Conservation (phyloP, 2,329 filamentous ascomycete genomes). For the Mycosphaerella arachidis region DNA sequence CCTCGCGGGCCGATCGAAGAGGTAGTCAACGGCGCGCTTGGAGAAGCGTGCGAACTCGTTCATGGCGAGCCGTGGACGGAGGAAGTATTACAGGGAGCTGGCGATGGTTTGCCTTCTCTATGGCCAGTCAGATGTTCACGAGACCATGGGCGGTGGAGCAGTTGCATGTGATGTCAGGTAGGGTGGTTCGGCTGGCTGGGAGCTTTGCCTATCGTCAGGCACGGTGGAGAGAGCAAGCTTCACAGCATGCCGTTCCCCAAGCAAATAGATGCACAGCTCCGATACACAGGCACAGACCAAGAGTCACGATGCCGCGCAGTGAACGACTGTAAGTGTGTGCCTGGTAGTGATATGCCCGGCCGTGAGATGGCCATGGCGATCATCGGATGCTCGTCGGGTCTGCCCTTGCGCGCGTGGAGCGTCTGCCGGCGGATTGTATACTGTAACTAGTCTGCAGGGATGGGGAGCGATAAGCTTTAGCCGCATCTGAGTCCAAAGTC, state of each 20-base stretch:
- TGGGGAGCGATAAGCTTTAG: neutral
- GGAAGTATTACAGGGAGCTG: neutral
- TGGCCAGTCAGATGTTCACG: conserved; percentile 8
- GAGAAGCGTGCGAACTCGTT: conserved; percentile 69
- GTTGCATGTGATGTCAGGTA: conserved; percentile 15
- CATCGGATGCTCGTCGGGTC: neutral
- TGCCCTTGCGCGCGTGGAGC: neutral
- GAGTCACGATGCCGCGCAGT: neutral
- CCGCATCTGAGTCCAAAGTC: neutral
- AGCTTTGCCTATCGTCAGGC: neutral
- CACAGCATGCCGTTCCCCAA: neutral
- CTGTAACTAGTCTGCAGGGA: too few species aligned
- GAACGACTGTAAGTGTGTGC: neutral
- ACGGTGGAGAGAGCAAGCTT: neutral
- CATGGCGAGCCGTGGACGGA: conserved; percentile 40
- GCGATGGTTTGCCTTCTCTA: neutral
- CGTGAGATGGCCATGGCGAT: neutral
- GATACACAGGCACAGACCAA: neutral
- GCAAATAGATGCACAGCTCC: neutral
- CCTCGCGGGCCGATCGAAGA: conserved; percentile 84
- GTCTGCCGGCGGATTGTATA: too few species aligned
- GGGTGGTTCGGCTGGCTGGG: neutral
- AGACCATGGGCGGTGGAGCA: conserved; percentile 4
- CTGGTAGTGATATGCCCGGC: neutral
- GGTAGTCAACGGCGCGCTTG: conserved; percentile 80